phyloP scores from a whole-genome alignment of 148 eudicot genomes.

The Selenicereus undatus region DNA sequence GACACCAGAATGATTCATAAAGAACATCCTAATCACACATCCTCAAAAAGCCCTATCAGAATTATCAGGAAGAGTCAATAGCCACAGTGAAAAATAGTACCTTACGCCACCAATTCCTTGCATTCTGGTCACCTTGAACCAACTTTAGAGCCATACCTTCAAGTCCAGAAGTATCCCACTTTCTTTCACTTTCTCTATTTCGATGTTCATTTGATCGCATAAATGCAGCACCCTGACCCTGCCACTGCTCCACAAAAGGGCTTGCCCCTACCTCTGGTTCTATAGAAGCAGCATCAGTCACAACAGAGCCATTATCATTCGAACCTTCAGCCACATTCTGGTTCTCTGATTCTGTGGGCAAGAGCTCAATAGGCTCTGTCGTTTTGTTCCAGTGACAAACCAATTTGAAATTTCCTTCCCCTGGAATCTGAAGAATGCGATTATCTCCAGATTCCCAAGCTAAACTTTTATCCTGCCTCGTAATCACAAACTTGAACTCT shows the following conservation, averaged over 20 bases:
- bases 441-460: constrained; percentile 85
- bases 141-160: constrained; percentile 73
- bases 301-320: constrained; percentile 39
- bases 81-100: constrained; percentile 33
- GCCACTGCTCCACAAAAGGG: constrained; percentile 92
- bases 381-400: constrained; percentile 70
- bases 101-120: constrained; percentile 97
- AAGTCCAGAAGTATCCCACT: constrained; percentile 80
- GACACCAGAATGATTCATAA: background rate
- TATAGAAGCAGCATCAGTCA: constrained; percentile 24
- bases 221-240: constrained; percentile 68
- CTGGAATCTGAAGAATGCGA: constrained; percentile 53
- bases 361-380: constrained; percentile 41
- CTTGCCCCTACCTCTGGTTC: constrained; percentile 44
- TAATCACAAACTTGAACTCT: constrained; percentile 80
- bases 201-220: constrained; percentile 84
- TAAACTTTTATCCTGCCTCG: constrained; percentile 46
- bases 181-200: constrained; percentile 45
- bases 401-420: constrained; percentile 53
- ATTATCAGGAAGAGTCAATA: background rate
- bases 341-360: constrained; percentile 35
- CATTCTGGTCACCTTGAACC: constrained; percentile 75
- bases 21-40: background rate
- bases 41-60: background rate
- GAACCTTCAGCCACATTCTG: constrained; percentile 30